These are phyloP conservation scores for Talaromyces marneffei DNA, from an alignment of 2,329 filamentous ascomycete species.

Conservation along the genomic window DNA sequence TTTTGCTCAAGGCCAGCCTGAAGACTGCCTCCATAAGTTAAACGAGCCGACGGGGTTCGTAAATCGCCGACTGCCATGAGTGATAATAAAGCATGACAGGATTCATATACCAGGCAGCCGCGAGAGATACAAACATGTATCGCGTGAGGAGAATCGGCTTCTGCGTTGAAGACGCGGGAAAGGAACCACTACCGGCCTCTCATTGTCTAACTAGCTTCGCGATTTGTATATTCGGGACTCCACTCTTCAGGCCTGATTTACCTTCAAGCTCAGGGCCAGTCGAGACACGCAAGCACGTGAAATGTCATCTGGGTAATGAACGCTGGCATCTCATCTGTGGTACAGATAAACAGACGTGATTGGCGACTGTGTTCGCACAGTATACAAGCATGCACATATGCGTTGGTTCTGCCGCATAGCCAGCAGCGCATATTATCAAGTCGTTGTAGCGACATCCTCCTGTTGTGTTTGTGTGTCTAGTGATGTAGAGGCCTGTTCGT, in stretches of 20 bases:
- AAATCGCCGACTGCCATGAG: background rate
- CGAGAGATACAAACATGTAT: background rate
- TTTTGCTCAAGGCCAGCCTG: background rate
- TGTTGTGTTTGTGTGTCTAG: background rate
- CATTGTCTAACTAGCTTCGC: background rate
- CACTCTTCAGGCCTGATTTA: background rate
- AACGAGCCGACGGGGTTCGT: background rate
- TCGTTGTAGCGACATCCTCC: background rate
- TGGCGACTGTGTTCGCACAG: background rate
- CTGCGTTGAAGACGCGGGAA: background rate
- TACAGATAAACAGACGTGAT: too few relatives aligned
- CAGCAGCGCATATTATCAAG: background rate
- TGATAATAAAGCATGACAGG: background rate
- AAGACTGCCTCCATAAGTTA: background rate
- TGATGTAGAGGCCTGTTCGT: background rate
- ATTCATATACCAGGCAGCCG: background rate
- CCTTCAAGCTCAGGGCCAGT: background rate
- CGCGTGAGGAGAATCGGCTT: background rate
- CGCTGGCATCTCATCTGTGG: background rate
- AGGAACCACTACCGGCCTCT: background rate
- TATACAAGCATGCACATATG: background rate
- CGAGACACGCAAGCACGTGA: background rate
- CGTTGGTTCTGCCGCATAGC: background rate
- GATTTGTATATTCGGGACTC: background rate
- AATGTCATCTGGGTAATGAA: background rate